Evolutionary conservation across 2,329 filamentous ascomycete species (phyloP), one percentile per base, ranked within the genome.

Genomic region (Alternaria angustiovoidea): DNA sequence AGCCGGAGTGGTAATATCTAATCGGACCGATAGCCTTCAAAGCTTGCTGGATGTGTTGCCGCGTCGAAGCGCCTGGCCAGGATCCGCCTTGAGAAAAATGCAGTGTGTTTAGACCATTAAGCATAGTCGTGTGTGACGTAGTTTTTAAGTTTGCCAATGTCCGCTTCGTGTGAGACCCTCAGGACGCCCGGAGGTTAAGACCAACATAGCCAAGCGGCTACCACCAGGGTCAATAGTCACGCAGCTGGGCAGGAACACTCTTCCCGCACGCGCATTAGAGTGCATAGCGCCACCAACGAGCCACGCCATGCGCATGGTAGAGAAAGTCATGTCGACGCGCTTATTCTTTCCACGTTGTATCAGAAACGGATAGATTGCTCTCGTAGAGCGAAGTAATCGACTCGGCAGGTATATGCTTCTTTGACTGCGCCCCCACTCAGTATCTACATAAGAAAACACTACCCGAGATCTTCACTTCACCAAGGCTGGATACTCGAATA

Each of bases 11-110:
- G 62, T 67, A 69, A 66, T 67, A 60, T 59, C 43, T 16, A 75
- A 57, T 76, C 75, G 75, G 75, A 53, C 75, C 75, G 75, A 77
- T 70, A 59, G 51, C 18, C 49, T 57, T 58, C 67, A 71, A 62
- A 70, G 64, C 62, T 59, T 62, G 66, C 62, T 69, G 66, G 61
- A 61, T 43, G 65, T 63, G 68, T 67, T 64, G 64, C 70, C 65
- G 65, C 64, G 60, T 64, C 64, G 63, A 65, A 62, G 65, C 63
- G 63, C 30, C 44, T 24, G 24, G 36, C 57, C 57, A 67, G 58
- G 61, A 66, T 66, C 61, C 43, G 59, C 66, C 57, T 47, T 64
- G 51, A 51, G 52, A n/a, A 54, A 32, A 42, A 46, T 48, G 62
- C 48, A 43, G 38, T 51, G 51, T 59, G 46, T 39, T 63, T 58